phyloP scores from a whole-genome alignment of 2,329 filamentous ascomycete genomes.

The Ceratocystis destructans region DNA sequence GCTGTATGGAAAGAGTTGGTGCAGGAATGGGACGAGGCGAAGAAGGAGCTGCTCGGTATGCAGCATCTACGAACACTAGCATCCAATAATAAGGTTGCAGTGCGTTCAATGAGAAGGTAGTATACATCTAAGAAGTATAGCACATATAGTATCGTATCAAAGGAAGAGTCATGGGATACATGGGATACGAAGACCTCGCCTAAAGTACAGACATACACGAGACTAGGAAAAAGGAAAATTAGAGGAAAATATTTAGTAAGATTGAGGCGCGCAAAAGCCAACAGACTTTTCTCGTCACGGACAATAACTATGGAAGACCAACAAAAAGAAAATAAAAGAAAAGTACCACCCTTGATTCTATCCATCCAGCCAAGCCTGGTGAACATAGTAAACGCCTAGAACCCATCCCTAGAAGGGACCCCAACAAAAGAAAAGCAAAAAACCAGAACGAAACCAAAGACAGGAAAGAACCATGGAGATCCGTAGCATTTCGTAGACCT shows the following conservation, averaged over 20 bases:
- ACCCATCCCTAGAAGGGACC: conserved; percentile 20
- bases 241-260: background rate
- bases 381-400: conserved; percentile 9
- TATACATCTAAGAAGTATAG: background rate
- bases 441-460: background rate
- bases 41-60: background rate
- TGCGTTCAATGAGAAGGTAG: background rate
- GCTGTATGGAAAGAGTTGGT: background rate
- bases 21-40: background rate
- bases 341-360: background rate
- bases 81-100: background rate
- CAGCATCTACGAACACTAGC: background rate
- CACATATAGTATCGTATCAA: background rate
- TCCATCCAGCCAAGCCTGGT: conserved; percentile 9
- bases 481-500: conserved; percentile 9
- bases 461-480: conserved; percentile 8
- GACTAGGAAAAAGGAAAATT: background rate
- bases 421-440: conserved; percentile 20
- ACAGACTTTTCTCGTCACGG: background rate
- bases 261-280: background rate
- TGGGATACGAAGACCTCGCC: background rate
- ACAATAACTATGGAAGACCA: background rate
- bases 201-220: background rate
- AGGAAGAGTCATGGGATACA: background rate
- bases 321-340: background rate